Evolutionary conservation across 306 rosid genomes (phyloP).

Genomic region (Betula pendula): DNA sequence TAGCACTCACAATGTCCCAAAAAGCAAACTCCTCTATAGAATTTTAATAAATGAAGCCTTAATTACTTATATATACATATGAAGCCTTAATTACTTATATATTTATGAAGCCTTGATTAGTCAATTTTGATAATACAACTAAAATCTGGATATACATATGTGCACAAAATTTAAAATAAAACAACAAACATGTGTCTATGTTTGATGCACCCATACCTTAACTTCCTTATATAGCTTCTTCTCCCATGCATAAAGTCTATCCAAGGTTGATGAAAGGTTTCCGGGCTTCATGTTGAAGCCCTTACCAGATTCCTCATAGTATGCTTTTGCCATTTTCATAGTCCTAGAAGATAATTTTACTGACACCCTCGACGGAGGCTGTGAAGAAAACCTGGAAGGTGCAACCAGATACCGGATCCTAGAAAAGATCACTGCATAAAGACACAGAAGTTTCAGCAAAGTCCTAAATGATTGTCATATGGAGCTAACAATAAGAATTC

Average conservation of each 20-base stretch:
- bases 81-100: too few relatives aligned
- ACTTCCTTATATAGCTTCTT: conserved; percentile 91
- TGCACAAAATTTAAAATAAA: background rate
- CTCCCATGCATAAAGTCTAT: conserved; percentile 93
- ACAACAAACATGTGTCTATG: background rate
- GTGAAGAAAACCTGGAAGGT: conserved; percentile 58
- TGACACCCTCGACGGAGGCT: conserved; percentile 36
- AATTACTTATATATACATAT: too few relatives aligned
- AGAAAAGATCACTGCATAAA: conserved; percentile 69
- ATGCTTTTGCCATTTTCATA: conserved; percentile 69
- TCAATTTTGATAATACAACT: background rate
- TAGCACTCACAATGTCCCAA: background rate
- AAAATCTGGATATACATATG: background rate
- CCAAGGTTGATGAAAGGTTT: conserved; percentile 82
- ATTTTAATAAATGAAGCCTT: background rate
- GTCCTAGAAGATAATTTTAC: conserved; percentile 53
- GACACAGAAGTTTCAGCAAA: conserved; percentile 13
- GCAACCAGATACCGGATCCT: conserved; percentile 58
- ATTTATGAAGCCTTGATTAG: too few relatives aligned
- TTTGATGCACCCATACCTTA: conserved; percentile 54
- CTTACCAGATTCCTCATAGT: conserved; percentile 54
- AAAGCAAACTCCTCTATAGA: background rate
- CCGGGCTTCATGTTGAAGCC: conserved; percentile 52
- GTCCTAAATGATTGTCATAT: background rate
- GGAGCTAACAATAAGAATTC: background rate